Evolutionary conservation across 352 stramenopile genomes (phyloP), one percentile per base, ranked within the genome.

Genomic region (Globisporangium abappressorium): DNA sequence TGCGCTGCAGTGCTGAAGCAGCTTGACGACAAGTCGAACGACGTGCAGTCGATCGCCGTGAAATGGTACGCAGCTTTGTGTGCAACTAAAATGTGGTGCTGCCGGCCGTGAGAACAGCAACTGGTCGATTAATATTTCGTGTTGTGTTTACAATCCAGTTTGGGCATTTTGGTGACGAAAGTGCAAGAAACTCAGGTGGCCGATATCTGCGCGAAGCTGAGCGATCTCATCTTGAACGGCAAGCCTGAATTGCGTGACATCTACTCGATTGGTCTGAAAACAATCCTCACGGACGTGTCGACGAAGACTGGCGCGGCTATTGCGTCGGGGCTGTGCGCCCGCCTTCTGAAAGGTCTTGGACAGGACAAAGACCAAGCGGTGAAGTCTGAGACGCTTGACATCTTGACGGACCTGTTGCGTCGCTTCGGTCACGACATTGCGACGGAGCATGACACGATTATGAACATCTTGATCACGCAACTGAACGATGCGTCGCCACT

Each of bases 231-330:
- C 53, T 80, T 99, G 49, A 95, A 98, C 68, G 91, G 91, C 41
- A 99, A 99, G 76, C 80, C 84, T 20, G 98, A 99, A 77, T 84
- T 99, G 20, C 86, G 97, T 36, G 98, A 99, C 80, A 98, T 99
- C 34, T 99, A 99, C 76, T 94, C 96, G 9, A 99, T 99, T 78
- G 97, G 98, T 22, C 81, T 99, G 9, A 98, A 99, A 80, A 99
- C 97, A 9, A 92, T 99, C 75, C 85, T 98, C 20, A 81, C 89
- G 2, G 93, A 98, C 34, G 95, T 99, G 43, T 97, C 97, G n/a
- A 76, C 90, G 15, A 72, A 76, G 14, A 98, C 97, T 53, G 97
- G 96, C 18, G 82, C 93, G 33, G 74, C 81, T 6, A 89, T 99
- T 28, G 89, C 89, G 3, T 85, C 81, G 6, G 75, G 75, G 18